These are phyloP conservation scores for Syzygium aromaticum DNA, from an alignment of 345 rosid genomes.

Conservation along the genomic window DNA sequence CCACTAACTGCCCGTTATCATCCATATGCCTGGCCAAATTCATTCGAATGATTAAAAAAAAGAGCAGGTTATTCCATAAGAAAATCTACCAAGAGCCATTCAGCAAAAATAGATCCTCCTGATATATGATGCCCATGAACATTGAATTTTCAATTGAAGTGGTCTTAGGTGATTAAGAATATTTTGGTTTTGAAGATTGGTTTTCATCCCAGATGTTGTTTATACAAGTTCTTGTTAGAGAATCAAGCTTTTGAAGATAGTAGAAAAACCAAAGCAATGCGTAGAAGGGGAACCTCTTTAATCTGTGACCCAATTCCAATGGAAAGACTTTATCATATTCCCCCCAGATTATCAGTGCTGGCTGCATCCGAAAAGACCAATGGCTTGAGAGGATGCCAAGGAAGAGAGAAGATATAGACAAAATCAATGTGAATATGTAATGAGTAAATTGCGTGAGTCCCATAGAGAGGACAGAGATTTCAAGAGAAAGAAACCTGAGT, in stretches of 20 bases:
- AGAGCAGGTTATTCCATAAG: not conserved
- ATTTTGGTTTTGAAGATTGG: not conserved
- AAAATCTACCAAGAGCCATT: not conserved
- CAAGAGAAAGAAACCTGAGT: conserved; percentile 3
- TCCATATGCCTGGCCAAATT: conserved; percentile 7
- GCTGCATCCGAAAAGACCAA: not conserved
- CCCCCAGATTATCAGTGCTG: conserved; percentile 9
- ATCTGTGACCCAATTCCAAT: conserved; percentile 7
- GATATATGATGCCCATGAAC: not conserved
- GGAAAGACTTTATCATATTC: conserved; percentile 10
- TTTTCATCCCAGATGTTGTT: not conserved
- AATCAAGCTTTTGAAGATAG: not conserved
- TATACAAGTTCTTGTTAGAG: not conserved
- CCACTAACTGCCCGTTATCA: conserved; percentile 1
- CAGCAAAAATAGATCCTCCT: not conserved
- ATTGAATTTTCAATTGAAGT: not conserved
- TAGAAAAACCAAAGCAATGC: not conserved
- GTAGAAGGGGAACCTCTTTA: not conserved
- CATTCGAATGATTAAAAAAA: not conserved
- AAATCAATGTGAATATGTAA: too few relatives aligned
- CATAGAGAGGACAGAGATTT: not conserved
- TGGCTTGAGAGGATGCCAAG: not conserved
- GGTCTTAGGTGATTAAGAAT: not conserved
- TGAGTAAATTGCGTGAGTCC: not conserved
- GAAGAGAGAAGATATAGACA: not conserved